A percentile compares a stretch with the other conserved stretches of the same genome.
phyloP scores from a whole-genome alignment of 2,329 filamentous ascomycete genomes.

The Grosmannia penicillata region DNA sequence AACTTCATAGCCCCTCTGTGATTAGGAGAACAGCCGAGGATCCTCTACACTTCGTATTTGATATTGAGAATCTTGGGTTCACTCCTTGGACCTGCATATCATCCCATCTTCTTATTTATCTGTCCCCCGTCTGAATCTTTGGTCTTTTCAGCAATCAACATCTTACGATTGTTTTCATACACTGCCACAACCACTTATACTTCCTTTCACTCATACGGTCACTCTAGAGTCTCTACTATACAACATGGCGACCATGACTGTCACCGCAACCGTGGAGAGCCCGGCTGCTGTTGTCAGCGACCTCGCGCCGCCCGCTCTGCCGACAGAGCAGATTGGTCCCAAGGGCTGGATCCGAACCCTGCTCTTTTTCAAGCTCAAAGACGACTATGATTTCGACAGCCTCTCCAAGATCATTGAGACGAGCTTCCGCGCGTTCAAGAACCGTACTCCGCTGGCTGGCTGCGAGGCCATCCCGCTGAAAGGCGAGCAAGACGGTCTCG shows the following conservation, averaged over 20 bases:
- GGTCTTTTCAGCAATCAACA: too few relatives aligned
- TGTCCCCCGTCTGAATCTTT: too few relatives aligned
- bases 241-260: background rate
- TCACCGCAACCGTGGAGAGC: background rate
- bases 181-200: background rate
- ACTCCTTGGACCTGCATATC: too few relatives aligned
- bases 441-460: background rate
- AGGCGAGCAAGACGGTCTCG: background rate
- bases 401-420: background rate
- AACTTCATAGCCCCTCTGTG: too few relatives aligned
- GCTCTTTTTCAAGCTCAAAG: constrained; percentile 1
- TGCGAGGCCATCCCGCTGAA: constrained; percentile 1
- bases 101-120: background rate
- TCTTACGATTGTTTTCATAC: too few relatives aligned
- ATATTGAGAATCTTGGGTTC: too few relatives aligned
- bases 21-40: too few relatives aligned
- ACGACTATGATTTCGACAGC: background rate
- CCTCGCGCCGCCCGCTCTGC: background rate
- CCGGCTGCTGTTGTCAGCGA: too few relatives aligned
- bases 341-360: constrained; percentile 2
- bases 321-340: constrained; percentile 1
- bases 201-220: background rate
- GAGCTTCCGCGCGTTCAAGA: background rate
- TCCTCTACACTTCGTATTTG: too few relatives aligned
- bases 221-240: too few relatives aligned